Base-by-base conservation (phyloP, 208 protist species). In the Polymyxa betae region DNA sequence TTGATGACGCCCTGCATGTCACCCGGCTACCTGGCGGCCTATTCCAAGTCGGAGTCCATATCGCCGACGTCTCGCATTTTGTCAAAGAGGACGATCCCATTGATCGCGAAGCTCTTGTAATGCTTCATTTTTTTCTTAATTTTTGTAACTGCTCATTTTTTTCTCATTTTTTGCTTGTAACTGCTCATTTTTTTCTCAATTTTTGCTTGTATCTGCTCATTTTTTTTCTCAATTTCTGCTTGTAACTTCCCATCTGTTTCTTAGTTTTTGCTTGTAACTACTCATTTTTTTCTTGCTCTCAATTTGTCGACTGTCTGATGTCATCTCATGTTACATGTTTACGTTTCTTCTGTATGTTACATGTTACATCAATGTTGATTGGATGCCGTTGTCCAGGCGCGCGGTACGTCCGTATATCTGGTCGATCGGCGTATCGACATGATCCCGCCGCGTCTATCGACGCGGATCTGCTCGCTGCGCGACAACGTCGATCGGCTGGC, bases 11-110 rank as follows among this genome's bases (percentile, higher is more conserved):
- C 0, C 77, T 96, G 16, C 94, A 96, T 78, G 87, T 66, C 38
- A 66, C 60, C 35, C 64, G 60, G 38, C 77, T 93, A 0, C 5
- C 68, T 0, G 41, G 72, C 45, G 88, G 66, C 52, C 0, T 60
- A 10, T 92, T 82, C 60, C 91, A 92, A 89, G 60, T 91, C 41
- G 97, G 97, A 52, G 96, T 98, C 41, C 97, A 98, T 92, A 98
- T 98, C 92, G 97, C 97, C 0, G 97, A 98, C 92, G 97, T 98
- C 0, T 93, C 94, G n/a, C 95, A 96, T 92, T 98, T 97, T 93
- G 96, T 98, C 10, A 88, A 91, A 45, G 72, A 92, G 16, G 90
- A 93, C 0, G 95, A 93, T 0, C 90, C 94, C 5, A 92, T 98
- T 0, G 97, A 98, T 90, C 38, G 88, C n/a, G 96, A 96, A 77